A percentile compares a stretch with the other conserved stretches of the same genome.
Evolutionary conservation across 139 green algal genomes (phyloP).

Genomic region (Picochlorum sp.): DNA sequence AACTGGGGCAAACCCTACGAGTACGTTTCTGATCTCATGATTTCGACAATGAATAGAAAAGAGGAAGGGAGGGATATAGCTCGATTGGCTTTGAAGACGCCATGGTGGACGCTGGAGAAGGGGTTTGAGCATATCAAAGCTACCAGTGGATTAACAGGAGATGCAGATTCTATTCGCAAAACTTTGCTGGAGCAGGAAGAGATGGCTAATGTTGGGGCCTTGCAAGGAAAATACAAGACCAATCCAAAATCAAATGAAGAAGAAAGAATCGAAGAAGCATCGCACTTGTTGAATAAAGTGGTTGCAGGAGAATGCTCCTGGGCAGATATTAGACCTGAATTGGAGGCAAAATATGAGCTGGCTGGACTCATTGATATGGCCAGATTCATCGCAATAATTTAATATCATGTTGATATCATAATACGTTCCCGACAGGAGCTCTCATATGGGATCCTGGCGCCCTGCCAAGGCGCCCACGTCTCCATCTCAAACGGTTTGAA

Average conservation of each 20-base stretch:
- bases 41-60: constrained; percentile 17
- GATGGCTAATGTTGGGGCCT: constrained; percentile 15
- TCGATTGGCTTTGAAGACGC: constrained; percentile 48
- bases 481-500: no score
- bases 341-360: constrained; percentile 25
- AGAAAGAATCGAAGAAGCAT: constrained; percentile 28
- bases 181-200: constrained; percentile 23
- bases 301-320: constrained; percentile 32
- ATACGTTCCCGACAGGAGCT: no score
- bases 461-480: no score
- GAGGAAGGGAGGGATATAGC: constrained; percentile 59
- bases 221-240: constrained; percentile 20
- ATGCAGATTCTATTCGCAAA: constrained; percentile 13
- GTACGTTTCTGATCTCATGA: constrained; percentile 52
- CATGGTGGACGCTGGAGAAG: constrained; percentile 61
- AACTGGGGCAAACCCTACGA: constrained; percentile 71
- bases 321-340: constrained; percentile 25
- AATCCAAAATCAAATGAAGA: constrained; percentile 22
- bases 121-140: constrained; percentile 29
- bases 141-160: constrained; percentile 29
- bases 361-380: constrained; percentile 31
- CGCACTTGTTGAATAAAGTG: constrained; percentile 29
- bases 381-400: constrained; percentile 20
- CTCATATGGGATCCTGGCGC: no score
- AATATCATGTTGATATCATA: background rate